These are phyloP conservation scores for Elaeis guineensis DNA, from an alignment of 176 grass and related monocot genomes.

Conservation along the genomic window DNA sequence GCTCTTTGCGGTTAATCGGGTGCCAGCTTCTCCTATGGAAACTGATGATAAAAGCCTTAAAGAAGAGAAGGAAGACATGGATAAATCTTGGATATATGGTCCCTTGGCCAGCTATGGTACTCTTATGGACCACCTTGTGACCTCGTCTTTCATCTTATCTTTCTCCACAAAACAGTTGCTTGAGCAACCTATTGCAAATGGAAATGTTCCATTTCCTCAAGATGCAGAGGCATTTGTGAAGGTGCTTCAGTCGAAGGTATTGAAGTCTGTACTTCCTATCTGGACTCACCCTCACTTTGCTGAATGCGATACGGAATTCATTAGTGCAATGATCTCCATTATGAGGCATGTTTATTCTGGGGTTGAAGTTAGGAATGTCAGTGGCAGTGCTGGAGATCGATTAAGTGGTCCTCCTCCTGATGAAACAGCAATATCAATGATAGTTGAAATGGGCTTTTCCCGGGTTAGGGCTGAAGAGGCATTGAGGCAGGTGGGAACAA, in stretches of 20 bases:
- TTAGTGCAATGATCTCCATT: conserved; percentile 84
- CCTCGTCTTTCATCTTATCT: conserved; percentile 85
- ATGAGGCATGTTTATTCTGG: conserved; percentile 95
- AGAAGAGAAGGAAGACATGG: conserved; percentile 53
- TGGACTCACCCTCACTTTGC: conserved; percentile 84
- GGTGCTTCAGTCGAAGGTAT: conserved; percentile 84
- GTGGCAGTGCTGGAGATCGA: conserved; percentile 36
- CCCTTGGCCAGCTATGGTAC: conserved; percentile 72
- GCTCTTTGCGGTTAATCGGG: conserved; percentile 69
- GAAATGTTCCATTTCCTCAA: conserved; percentile 55
- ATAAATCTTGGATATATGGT: conserved; percentile 91
- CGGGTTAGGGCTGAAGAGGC: conserved; percentile 92
- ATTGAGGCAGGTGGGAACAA: conserved; percentile 79
- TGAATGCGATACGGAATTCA: conserved; percentile 72
- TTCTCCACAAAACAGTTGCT: conserved; percentile 84
- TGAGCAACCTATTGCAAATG: conserved; percentile 78
- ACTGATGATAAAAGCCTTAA: conserved; percentile 49
- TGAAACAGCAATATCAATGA: conserved; percentile 81
- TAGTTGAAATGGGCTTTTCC: conserved; percentile 97
- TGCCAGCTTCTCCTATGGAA: conserved; percentile 73
- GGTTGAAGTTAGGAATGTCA: conserved; percentile 64
- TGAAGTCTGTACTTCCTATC: conserved; percentile 84
- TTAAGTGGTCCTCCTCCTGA: conserved; percentile 82
- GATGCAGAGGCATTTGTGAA: conserved; percentile 86
- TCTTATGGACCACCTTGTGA: conserved; percentile 76